Conservation (phyloP, 2,329 filamentous ascomycete genomes). For the Coniella lustricola region DNA sequence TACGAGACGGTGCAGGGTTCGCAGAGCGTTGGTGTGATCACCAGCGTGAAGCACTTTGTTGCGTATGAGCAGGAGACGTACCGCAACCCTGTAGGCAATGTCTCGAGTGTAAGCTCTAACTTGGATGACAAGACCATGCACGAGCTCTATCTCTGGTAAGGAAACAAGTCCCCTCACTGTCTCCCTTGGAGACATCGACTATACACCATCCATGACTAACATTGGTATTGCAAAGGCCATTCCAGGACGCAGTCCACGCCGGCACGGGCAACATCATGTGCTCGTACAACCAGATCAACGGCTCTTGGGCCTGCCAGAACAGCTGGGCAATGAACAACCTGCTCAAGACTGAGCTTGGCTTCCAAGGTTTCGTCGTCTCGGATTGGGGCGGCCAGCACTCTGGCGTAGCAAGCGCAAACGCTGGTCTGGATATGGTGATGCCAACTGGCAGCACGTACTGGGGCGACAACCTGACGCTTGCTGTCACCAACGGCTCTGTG, state of each 20-base stretch:
- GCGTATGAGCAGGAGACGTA: constrained; percentile 36
- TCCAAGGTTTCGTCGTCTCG: constrained; percentile 53
- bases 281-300: constrained; percentile 64
- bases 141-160: constrained; percentile 41
- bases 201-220: background rate
- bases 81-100: constrained; percentile 55
- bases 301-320: constrained; percentile 63
- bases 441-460: constrained; percentile 37
- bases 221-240: constrained; percentile 14
- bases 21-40: constrained; percentile 63
- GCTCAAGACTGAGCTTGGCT: constrained; percentile 52
- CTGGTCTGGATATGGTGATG: constrained; percentile 69
- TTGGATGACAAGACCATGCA: constrained; percentile 39
- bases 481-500: constrained; percentile 55
- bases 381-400: constrained; percentile 62
- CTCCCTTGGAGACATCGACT: background rate
- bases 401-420: constrained; percentile 53
- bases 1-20: constrained; percentile 55
- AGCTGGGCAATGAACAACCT: constrained; percentile 57
- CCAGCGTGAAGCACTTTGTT: constrained; percentile 57
- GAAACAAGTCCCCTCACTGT: background rate
- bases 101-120: constrained; percentile 35
- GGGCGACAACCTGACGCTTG: constrained; percentile 47
- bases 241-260: constrained; percentile 51
- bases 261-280: constrained; percentile 51